phyloP scores from a whole-genome alignment of 495 filamentous ascomycete genomes.

The Aspergillus conjunctus region DNA sequence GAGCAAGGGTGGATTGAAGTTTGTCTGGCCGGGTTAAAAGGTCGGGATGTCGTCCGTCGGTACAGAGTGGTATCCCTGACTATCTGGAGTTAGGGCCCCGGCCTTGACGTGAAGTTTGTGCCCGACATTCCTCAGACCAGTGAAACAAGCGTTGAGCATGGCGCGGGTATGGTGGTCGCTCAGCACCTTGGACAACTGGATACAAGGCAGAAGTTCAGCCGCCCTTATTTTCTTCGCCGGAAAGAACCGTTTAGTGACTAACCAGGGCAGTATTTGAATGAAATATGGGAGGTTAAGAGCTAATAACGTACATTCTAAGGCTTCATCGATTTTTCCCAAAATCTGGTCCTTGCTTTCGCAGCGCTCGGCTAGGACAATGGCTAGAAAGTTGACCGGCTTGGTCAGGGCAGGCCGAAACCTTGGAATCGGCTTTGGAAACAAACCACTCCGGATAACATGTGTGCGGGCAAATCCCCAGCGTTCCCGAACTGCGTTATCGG shows the following conservation, averaged over 20 bases:
- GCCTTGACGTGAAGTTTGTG: background rate
- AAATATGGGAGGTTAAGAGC: background rate
- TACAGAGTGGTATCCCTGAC: background rate
- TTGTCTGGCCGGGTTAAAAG: background rate
- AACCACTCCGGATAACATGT: background rate
- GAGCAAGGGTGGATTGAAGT: too few species aligned
- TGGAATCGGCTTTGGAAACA: background rate
- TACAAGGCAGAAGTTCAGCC: background rate
- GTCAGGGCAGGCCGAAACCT: background rate
- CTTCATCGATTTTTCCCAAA: background rate
- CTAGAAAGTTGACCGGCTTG: background rate
- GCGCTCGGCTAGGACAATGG: background rate
- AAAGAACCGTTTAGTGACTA: background rate
- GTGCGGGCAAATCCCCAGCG: background rate
- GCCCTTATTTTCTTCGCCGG: background rate
- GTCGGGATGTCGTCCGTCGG: background rate
- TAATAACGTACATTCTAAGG: slow-evolving; percentile 3
- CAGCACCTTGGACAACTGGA: background rate
- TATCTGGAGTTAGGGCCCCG: background rate
- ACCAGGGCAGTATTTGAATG: background rate
- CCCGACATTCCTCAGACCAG: background rate
- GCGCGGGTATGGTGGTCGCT: background rate
- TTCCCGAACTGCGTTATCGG: background rate
- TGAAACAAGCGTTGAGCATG: background rate
- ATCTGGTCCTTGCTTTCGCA: background rate